Evolutionary conservation across 179 eudicot genomes (phyloP).

Genomic region (Heliamphora pulchella): DNA sequence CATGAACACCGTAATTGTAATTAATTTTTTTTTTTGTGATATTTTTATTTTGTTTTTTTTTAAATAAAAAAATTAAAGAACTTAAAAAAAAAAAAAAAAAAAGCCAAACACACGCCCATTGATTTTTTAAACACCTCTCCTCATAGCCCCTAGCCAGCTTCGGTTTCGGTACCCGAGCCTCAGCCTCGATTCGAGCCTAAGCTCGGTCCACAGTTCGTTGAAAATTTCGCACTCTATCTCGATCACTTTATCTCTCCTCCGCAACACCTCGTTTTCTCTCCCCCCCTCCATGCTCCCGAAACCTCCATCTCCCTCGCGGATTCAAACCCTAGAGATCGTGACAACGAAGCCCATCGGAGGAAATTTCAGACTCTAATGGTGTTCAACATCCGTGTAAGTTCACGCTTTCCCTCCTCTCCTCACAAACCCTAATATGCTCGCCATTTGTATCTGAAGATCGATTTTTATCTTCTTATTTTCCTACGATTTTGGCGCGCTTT

Average conservation of each 20-base stretch:
- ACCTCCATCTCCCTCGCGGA: slow-evolving; percentile 3
- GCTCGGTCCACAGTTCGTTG: slow-evolving; percentile 4
- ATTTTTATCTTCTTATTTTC: not conserved
- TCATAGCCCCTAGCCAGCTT: not conserved
- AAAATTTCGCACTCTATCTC: slow-evolving; percentile 14
- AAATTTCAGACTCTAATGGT: not conserved
- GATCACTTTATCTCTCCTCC: slow-evolving; percentile 9
- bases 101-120: too few species aligned
- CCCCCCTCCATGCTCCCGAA: not conserved
- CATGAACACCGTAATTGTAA: too few species aligned
- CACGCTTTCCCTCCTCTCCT: not conserved
- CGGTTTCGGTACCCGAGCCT: not conserved
- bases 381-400: slow-evolving; percentile 6
- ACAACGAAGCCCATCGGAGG: not conserved
- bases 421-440: slow-evolving; percentile 9
- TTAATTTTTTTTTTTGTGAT: too few species aligned
- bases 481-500: not conserved
- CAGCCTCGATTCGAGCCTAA: slow-evolving; percentile 9
- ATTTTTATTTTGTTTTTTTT: too few species aligned
- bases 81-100: too few species aligned
- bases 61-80: too few species aligned
- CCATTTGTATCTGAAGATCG: not conserved
- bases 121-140: too few species aligned
- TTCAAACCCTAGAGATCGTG: slow-evolving; percentile 6
- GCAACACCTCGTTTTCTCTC: not conserved